phyloP scores from a whole-genome alignment of 768 basidiomycete species.

The Coprinopsis sp. region DNA sequence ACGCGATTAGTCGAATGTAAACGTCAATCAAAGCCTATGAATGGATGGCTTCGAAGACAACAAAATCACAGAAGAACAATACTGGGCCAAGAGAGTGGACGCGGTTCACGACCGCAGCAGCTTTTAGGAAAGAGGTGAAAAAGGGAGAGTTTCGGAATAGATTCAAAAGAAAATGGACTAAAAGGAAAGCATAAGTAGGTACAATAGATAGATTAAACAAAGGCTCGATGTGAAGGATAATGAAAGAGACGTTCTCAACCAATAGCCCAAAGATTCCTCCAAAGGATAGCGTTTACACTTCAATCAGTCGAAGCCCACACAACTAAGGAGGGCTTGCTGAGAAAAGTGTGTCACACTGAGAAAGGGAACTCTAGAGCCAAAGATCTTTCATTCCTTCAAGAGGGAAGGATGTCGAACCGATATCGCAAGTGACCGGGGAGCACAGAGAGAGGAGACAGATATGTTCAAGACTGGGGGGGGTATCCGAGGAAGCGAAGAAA shows the following conservation, averaged over 20 bases:
- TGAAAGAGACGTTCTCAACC: conserved; percentile 52
- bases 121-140: conserved; percentile 13
- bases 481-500: conserved; percentile 23
- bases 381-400: conserved; percentile 41
- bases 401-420: conserved; percentile 28
- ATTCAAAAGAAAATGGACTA: conserved; percentile 16
- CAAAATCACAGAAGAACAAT: conserved; percentile 1
- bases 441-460: conserved; percentile 18
- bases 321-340: conserved; percentile 8
- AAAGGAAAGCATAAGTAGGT: conserved; percentile 30
- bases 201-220: conserved; percentile 26
- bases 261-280: conserved; percentile 48
- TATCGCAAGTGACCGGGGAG: conserved; percentile 17
- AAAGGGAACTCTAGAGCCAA: conserved; percentile 38
- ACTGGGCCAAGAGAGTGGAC: conserved; percentile 16
- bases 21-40: no score
- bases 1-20: not conserved
- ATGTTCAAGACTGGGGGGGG: conserved; percentile 18
- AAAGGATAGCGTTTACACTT: conserved; percentile 31
- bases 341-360: conserved; percentile 11
- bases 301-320: conserved; percentile 31
- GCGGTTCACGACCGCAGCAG: conserved; percentile 10
- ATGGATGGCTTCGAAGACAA: not conserved
- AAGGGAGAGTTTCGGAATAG: conserved; percentile 19
- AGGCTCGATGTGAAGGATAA: conserved; percentile 22